These are phyloP conservation scores for Globisporangium paroecandrum DNA, from an alignment of 352 stramenopile genomes.

Conservation along the genomic window DNA sequence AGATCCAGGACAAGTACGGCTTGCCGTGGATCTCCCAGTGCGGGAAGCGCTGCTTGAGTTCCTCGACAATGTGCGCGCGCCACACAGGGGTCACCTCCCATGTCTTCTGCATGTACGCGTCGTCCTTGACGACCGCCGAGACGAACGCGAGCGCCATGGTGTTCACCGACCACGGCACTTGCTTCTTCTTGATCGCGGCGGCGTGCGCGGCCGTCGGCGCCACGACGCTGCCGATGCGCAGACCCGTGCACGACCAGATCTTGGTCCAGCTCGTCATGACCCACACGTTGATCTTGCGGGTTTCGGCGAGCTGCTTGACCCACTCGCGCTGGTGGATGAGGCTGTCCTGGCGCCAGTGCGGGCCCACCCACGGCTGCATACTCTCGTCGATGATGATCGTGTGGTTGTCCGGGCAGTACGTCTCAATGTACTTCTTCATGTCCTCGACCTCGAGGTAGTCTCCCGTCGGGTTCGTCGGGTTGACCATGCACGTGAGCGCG, in stretches of 20 bases:
- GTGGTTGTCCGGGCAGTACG: conserved; percentile 75
- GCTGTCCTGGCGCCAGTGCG: conserved; percentile 79
- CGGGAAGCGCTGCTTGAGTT: conserved; percentile 59
- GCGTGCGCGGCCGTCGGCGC: conserved; percentile 74
- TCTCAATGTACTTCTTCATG: conserved; percentile 89
- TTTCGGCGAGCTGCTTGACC: conserved; percentile 67
- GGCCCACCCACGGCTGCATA: conserved; percentile 89
- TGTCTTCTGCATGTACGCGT: conserved; percentile 74
- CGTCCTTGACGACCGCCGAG: conserved; percentile 77
- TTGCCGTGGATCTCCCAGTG: conserved; percentile 68
- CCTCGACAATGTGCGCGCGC: conserved; percentile 55
- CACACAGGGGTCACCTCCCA: conserved; percentile 83
- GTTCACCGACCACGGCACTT: conserved; percentile 91
- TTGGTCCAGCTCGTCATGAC: conserved; percentile 92
- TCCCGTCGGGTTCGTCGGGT: conserved; percentile 88
- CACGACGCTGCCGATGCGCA: conserved; percentile 86
- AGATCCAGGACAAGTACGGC: conserved; percentile 84
- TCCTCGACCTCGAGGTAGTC: conserved; percentile 81
- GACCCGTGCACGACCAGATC: conserved; percentile 90
- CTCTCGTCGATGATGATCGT: conserved; percentile 91
- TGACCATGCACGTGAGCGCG: conserved; percentile 84
- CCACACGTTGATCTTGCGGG: conserved; percentile 85
- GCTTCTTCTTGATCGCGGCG: conserved; percentile 86
- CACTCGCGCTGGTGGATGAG: conserved; percentile 87
- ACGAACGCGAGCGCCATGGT: conserved; percentile 87